Conservation (phyloP, 257 asterid genomes). For the Fraxinus americana region DNA sequence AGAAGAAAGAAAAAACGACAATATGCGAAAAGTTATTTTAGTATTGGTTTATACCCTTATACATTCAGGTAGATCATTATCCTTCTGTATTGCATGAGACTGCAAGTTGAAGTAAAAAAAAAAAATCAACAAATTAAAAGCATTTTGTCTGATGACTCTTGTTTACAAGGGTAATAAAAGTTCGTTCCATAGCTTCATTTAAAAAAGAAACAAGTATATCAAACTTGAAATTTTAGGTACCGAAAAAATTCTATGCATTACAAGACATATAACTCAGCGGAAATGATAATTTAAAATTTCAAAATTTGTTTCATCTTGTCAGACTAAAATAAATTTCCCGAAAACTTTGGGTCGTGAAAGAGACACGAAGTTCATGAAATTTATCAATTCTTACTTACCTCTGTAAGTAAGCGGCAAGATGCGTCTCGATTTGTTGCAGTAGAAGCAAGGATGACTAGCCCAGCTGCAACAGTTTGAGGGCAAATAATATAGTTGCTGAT, state of each 20-base stretch:
- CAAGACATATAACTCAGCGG: neutral
- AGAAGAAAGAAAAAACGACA: neutral
- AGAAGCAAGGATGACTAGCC: slow-evolving; percentile 75
- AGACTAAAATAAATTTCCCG: too few species aligned
- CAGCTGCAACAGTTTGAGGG: slow-evolving; percentile 95
- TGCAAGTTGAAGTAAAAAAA: slow-evolving; percentile 32
- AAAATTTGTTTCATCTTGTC: too few species aligned
- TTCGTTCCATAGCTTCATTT: neutral
- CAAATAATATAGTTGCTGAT: slow-evolving; percentile 87
- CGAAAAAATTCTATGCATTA: neutral
- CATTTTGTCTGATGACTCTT: neutral
- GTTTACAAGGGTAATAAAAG: too few species aligned
- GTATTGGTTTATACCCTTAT: slow-evolving; percentile 54
- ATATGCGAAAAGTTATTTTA: neutral
- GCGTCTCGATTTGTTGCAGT: slow-evolving; percentile 57
- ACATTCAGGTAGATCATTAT: slow-evolving; percentile 73
- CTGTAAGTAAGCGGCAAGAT: slow-evolving; percentile 53
- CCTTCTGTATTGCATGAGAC: slow-evolving; percentile 65
- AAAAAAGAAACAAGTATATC: neutral
- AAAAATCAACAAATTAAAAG: slow-evolving; percentile 19
- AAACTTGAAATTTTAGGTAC: too few species aligned
- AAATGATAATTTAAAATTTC: too few species aligned
- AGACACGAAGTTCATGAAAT: neutral
- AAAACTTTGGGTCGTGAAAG: neutral
- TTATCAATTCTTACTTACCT: slow-evolving; percentile 41